Evolutionary conservation across 2,329 filamentous ascomycete species (phyloP).

Genomic region (Clonostachys chloroleuca): DNA sequence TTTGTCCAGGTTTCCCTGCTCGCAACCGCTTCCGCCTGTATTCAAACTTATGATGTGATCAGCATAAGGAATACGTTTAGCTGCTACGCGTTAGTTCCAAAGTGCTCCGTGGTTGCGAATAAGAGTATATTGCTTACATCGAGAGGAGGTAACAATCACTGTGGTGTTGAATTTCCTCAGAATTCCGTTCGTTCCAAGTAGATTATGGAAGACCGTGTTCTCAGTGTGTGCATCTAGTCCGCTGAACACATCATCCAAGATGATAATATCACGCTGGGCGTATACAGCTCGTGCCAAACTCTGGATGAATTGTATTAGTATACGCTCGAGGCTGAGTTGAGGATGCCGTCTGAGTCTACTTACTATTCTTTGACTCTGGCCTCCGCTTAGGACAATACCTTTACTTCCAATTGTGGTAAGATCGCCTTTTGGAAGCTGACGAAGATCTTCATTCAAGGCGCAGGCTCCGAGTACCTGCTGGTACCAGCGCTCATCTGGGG

Average conservation of each 20-base stretch:
- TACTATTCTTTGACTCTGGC: conserved; percentile 24
- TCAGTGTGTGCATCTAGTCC: conserved; percentile 20
- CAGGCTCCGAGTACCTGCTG: conserved; percentile 14
- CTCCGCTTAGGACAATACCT: conserved; percentile 29
- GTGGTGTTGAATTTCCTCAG: conserved; percentile 11
- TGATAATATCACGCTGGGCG: conserved; percentile 11
- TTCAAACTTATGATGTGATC: conserved; percentile 4
- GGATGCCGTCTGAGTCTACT: background rate
- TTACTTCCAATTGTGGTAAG: conserved; percentile 24
- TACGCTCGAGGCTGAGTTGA: background rate
- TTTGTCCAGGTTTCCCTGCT: conserved; percentile 3
- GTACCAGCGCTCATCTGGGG: conserved; percentile 19
- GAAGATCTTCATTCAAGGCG: conserved; percentile 14
- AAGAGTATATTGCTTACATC: background rate
- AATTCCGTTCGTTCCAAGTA: conserved; percentile 14
- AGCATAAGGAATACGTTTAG: conserved; percentile 4
- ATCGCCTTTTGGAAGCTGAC: conserved; percentile 20
- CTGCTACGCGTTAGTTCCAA: background rate
- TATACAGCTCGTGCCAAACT: conserved; percentile 21
- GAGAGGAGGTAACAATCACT: conserved; percentile 5
- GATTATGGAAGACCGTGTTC: conserved; percentile 11
- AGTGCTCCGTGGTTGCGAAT: background rate
- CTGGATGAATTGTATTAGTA: conserved; percentile 3
- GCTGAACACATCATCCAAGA: conserved; percentile 24
- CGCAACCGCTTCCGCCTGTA: conserved; percentile 1